A percentile compares a stretch with the other conserved stretches of the same genome.
Evolutionary conservation across 768 basidiomycete species (phyloP).

Genomic region (Russula emetica): DNA sequence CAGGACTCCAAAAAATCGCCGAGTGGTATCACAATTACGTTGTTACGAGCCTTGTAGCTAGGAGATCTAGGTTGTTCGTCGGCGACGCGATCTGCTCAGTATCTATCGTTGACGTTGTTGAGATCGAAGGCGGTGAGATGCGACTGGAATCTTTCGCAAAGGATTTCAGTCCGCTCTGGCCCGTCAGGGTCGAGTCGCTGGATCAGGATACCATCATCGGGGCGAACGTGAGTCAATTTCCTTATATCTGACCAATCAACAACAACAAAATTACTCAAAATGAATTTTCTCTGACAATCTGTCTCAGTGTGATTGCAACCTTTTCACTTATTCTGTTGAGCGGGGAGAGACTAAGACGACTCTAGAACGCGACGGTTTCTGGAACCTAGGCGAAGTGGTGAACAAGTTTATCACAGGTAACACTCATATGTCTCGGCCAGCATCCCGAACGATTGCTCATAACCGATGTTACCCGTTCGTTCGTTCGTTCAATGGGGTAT

Average conservation of each 20-base stretch:
- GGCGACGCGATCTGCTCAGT: constrained; percentile 81
- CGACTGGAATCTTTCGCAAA: constrained; percentile 49
- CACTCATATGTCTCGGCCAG: neutral
- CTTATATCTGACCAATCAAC: constrained; percentile 11
- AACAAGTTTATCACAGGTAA: constrained; percentile 69
- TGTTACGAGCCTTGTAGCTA: constrained; percentile 60
- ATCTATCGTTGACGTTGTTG: constrained; percentile 53
- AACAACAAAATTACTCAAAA: constrained; percentile 1
- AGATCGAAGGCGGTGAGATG: constrained; percentile 38
- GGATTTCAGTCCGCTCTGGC: constrained; percentile 75
- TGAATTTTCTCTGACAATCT: neutral
- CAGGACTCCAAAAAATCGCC: constrained; percentile 43
- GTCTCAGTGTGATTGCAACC: constrained; percentile 57
- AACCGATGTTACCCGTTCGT: neutral
- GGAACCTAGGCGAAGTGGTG: constrained; percentile 71
- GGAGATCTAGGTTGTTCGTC: constrained; percentile 53
- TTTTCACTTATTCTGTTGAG: constrained; percentile 58
- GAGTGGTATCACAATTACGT: constrained; percentile 83
- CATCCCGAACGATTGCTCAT: neutral
- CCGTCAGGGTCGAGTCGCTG: constrained; percentile 58
- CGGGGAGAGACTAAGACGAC: constrained; percentile 39
- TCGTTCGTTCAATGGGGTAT: neutral
- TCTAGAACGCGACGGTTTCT: constrained; percentile 65
- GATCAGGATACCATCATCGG: constrained; percentile 57
- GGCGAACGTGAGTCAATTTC: constrained; percentile 56